phyloP scores from a whole-genome alignment of 2,329 filamentous ascomycete species.

The Microsporum ferrugineum region DNA sequence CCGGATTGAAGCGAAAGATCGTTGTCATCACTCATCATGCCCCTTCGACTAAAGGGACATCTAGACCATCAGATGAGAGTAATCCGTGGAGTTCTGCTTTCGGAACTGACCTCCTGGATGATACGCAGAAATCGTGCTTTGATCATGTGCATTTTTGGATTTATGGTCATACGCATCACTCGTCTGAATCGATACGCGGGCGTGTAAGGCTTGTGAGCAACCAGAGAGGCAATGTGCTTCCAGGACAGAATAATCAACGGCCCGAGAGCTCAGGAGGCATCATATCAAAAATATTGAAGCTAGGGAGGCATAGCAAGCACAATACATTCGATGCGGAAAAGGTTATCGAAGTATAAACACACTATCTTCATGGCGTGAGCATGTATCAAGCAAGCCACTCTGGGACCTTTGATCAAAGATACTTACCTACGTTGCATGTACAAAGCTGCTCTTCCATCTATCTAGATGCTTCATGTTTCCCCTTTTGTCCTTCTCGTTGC shows the following conservation, averaged over 20 bases:
- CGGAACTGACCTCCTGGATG: slow-evolving; percentile 6
- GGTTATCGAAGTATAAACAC: slow-evolving; percentile 4
- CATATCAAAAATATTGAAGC: slow-evolving; percentile 11
- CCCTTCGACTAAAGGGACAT: slow-evolving; percentile 38
- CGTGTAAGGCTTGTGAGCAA: slow-evolving; percentile 33
- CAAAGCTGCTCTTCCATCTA: too few species aligned
- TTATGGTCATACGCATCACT: slow-evolving; percentile 38
- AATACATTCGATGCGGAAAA: slow-evolving; percentile 4
- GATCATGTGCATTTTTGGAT: slow-evolving; percentile 26
- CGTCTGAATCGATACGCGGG: slow-evolving; percentile 29
- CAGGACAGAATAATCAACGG: slow-evolving; percentile 13
- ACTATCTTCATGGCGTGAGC: background rate
- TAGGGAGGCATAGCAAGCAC: background rate
- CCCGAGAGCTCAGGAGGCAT: slow-evolving; percentile 11
- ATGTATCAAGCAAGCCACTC: background rate
- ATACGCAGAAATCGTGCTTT: background rate
- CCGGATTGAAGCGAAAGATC: slow-evolving; percentile 17
- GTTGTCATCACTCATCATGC: slow-evolving; percentile 47
- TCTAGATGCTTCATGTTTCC: too few species aligned
- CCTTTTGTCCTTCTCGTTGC: background rate
- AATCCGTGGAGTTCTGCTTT: slow-evolving; percentile 42
- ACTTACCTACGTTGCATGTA: too few species aligned
- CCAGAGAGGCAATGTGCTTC: slow-evolving; percentile 33
- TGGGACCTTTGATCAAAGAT: background rate
- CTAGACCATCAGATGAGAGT: slow-evolving; percentile 37